Evolutionary conservation across 2,329 filamentous ascomycete species (phyloP), one percentile per base, ranked within the genome.

Genomic region (Akanthomyces uredinophilus): DNA sequence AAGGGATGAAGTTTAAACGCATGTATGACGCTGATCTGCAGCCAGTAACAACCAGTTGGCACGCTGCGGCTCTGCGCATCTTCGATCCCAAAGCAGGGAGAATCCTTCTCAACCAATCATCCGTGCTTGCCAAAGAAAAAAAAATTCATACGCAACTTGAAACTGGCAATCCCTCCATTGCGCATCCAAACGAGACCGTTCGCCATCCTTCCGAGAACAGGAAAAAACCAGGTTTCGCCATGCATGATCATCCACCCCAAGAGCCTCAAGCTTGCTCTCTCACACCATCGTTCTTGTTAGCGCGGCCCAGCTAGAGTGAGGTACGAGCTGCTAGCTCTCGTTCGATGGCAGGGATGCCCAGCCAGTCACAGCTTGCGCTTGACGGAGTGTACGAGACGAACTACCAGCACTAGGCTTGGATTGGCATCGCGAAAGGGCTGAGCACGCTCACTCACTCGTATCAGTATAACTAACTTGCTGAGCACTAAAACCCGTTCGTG

Each of bases 21-120:
- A 60, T n/a, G 27, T 47, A 60, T 60, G 58, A 60, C 58, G 58
- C 41, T 53, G 39, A 60, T 46, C 58, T 54, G 41, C 58, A 46
- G 22, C n/a, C n/a, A 11, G 46, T n/a, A 13, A 57, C 43, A 39
- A n/a, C 54, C n/a, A 24, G 20, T 24, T 54, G 51, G 22, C 51
- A 44, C 54, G 54, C 43, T 46, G 43, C 54, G 54, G 43, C 54
- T 57, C 43, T 57, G n/a, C 29, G 13, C 27, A 27, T 27, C 35
- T 43, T 43, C 4, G 22, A 54, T 43, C 37, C 3, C 29, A 11
- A 24, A 8, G 53, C 24, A 55, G n/a, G 27, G 22, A 44, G 24
- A 16, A 43, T 4, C 35, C 14, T 41, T 41, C n/a, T 24, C 24
- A 37, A 27, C 43, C 54, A 39, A 57, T 37, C n/a, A 46, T 5